phyloP scores from a whole-genome alignment of 345 rosid species.

The Boechera divaricarpa region DNA sequence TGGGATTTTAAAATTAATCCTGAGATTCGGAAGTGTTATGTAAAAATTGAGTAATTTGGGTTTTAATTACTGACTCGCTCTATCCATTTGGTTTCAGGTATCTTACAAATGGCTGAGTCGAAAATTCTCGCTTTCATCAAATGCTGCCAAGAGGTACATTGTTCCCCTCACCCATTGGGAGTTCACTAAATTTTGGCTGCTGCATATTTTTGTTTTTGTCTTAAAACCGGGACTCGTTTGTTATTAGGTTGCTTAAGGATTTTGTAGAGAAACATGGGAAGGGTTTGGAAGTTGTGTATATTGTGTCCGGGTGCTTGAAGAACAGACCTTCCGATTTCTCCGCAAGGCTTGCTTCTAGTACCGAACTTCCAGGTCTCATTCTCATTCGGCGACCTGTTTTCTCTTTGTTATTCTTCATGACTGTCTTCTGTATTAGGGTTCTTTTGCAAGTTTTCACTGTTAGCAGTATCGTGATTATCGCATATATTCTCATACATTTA shows the following conservation, averaged over 20 bases:
- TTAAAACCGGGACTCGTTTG: neutral
- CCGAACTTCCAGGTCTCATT: slow-evolving; percentile 74
- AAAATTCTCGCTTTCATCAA: slow-evolving; percentile 73
- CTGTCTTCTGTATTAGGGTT: neutral
- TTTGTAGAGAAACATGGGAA: slow-evolving; percentile 66
- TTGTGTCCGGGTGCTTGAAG: slow-evolving; percentile 86
- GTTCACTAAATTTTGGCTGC: slow-evolving; percentile 10
- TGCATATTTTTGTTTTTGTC: slow-evolving; percentile 3
- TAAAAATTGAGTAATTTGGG: slow-evolving; percentile 4
- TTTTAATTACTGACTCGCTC: slow-evolving; percentile 1
- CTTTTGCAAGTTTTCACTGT: slow-evolving; percentile 3
- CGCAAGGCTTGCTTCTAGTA: slow-evolving; percentile 67
- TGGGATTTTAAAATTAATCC: neutral
- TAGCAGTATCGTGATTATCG: neutral
- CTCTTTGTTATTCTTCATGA: neutral
- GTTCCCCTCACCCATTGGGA: neutral
- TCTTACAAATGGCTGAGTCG: slow-evolving; percentile 98
- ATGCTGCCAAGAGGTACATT: slow-evolving; percentile 73
- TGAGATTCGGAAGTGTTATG: slow-evolving; percentile 5
- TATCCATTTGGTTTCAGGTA: slow-evolving; percentile 59
- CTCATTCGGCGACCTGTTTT: neutral
- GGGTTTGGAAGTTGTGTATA: slow-evolving; percentile 70
- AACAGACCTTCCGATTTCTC: slow-evolving; percentile 60
- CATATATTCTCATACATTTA: neutral
- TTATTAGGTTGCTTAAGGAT: slow-evolving; percentile 75